Evolutionary conservation across 1,284 basidiomycete genomes (phyloP).

Genomic region (Hypsizygus ulmarius): DNA sequence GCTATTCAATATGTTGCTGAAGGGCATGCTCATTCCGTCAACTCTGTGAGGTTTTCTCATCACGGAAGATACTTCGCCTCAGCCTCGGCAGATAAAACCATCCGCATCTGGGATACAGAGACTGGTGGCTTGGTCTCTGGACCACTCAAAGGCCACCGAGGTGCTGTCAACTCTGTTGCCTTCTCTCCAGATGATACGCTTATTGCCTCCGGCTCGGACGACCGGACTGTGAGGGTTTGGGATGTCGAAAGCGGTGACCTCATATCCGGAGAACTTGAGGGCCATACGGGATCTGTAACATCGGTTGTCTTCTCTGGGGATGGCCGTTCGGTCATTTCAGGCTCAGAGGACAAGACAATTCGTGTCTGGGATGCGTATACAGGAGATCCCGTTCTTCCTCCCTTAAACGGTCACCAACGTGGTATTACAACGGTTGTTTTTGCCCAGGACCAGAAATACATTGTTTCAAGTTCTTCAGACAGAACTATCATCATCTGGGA

Average conservation of each 20-base stretch:
- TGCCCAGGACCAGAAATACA: conserved; percentile 3
- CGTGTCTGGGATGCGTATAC: conserved; percentile 22
- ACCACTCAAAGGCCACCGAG: conserved; percentile 11
- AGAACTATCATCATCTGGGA: conserved; percentile 11
- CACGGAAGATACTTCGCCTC: conserved; percentile 19
- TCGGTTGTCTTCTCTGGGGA: conserved; percentile 20
- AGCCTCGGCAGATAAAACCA: conserved; percentile 16
- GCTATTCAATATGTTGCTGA: conserved; percentile 22
- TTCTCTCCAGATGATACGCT: conserved; percentile 10
- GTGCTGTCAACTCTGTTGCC: conserved; percentile 7
- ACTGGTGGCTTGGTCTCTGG: conserved; percentile 4
- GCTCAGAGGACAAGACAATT: conserved; percentile 24
- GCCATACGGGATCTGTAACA: conserved; percentile 5
- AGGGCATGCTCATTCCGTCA: conserved; percentile 19
- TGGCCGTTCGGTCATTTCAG: conserved; percentile 16
- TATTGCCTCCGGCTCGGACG: conserved; percentile 9
- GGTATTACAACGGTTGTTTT: conserved; percentile 15
- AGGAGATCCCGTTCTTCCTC: neutral
- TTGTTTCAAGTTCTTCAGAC: conserved; percentile 9
- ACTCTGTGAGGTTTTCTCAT: conserved; percentile 18
- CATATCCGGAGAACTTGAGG: neutral
- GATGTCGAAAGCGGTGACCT: conserved; percentile 8
- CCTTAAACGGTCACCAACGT: conserved; percentile 20
- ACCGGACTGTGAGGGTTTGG: conserved; percentile 11
- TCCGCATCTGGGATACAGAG: conserved; percentile 9